Conservation (phyloP, 1,139 yeast genomes). For the Diutina mesorugosa region DNA sequence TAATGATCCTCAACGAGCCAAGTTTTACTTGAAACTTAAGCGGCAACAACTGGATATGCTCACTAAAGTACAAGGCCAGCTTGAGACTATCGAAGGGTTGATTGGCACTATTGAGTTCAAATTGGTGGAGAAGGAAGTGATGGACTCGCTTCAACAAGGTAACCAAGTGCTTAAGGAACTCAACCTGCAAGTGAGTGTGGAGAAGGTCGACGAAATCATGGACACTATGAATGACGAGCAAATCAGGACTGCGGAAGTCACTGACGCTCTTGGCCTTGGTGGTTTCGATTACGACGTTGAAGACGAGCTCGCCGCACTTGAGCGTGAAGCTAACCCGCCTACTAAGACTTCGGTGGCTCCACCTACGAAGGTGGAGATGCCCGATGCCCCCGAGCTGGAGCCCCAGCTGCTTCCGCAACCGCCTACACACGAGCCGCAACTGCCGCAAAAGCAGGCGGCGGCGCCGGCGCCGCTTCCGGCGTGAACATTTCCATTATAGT, state of each 20-base stretch:
- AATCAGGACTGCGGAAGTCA: conserved; percentile 59
- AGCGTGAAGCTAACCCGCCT: neutral
- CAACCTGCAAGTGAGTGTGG: conserved; percentile 67
- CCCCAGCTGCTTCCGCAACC: neutral
- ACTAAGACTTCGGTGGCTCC: neutral
- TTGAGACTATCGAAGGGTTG: conserved; percentile 62
- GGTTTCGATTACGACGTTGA: neutral
- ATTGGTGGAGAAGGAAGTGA: conserved; percentile 71
- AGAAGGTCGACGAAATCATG: conserved; percentile 68
- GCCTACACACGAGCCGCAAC: neutral
- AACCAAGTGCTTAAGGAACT: conserved; percentile 60
- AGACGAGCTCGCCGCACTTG: neutral
- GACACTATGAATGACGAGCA: conserved; percentile 80
- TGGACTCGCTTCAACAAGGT: conserved; percentile 71
- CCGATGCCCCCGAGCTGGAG: neutral
- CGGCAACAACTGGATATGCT: conserved; percentile 71
- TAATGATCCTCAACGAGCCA: conserved; percentile 48
- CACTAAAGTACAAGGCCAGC: conserved; percentile 59
- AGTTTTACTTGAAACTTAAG: conserved; percentile 59
- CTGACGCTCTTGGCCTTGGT: conserved; percentile 27
- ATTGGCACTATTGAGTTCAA: conserved; percentile 79
- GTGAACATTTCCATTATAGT: neutral
- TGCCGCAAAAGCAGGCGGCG: neutral
- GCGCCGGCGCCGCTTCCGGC: neutral
- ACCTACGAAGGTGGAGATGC: neutral